Percentiles rank a stretch among this genome's conserved stretches.
phyloP scores from a whole-genome alignment of 2,329 filamentous ascomycete genomes.

The Rosellinia necatrix region DNA sequence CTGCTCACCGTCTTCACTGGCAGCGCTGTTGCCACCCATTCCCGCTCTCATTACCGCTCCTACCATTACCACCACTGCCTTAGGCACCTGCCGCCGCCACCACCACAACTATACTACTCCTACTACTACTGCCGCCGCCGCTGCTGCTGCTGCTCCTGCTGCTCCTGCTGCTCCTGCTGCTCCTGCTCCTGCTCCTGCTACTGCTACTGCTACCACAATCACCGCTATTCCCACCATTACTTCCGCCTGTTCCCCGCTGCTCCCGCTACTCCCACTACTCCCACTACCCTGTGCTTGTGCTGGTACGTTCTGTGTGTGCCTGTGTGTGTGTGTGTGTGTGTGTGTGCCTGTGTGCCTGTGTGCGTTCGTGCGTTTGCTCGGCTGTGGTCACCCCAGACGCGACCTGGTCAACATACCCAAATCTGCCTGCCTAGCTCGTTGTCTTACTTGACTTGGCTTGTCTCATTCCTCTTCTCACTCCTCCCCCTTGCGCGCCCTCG shows the following conservation, averaged over 20 bases:
- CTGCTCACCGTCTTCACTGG: constrained; percentile 6
- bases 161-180: background rate
- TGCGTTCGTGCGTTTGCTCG: constrained; percentile 32
- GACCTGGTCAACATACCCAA: constrained; percentile 28
- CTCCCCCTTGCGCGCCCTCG: constrained; percentile 35
- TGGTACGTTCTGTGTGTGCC: constrained; percentile 6
- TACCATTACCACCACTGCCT: background rate
- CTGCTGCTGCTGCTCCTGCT: no score
- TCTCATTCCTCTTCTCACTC: constrained; percentile 36
- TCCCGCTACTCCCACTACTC: background rate
- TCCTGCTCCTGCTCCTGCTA: background rate
- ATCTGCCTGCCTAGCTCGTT: constrained; percentile 29
- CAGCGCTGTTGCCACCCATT: no score
- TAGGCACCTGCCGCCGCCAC: background rate
- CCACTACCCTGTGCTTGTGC: constrained; percentile 27
- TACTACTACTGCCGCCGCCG: background rate
- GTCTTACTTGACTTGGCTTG: constrained; percentile 39
- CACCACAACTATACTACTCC: background rate
- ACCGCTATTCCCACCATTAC: background rate
- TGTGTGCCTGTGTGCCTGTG: constrained; percentile 14
- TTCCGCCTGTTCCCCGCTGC: background rate
- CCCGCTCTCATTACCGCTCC: no score
- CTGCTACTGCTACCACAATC: background rate
- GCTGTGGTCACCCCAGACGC: constrained; percentile 38
- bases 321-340: constrained; percentile 14